Evolutionary conservation across 176 grass and related monocot species (phyloP).

Genomic region (Bothriochloa decipiens): DNA sequence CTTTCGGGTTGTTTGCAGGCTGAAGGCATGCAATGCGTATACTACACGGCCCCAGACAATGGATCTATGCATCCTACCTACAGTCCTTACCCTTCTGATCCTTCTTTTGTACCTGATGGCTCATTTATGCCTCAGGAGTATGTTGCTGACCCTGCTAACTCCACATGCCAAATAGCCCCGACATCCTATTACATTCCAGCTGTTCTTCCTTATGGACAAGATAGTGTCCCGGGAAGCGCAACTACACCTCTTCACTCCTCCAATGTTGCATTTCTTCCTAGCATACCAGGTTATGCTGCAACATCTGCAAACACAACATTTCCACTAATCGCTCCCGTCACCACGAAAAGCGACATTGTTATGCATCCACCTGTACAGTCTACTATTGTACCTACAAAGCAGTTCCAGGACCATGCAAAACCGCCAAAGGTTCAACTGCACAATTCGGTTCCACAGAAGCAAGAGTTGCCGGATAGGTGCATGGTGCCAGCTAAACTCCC

Average conservation of each 20-base stretch:
- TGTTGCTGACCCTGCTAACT: slow-evolving; percentile 51
- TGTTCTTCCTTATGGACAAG: slow-evolving; percentile 51
- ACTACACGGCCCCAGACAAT: slow-evolving; percentile 63
- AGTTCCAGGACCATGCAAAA: too few species aligned
- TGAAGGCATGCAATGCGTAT: slow-evolving; percentile 62
- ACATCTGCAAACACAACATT: too few species aligned
- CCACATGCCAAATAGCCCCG: slow-evolving; percentile 55
- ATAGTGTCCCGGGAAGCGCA: neutral
- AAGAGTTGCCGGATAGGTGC: slow-evolving; percentile 43
- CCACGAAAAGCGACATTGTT: too few species aligned
- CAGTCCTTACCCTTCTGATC: slow-evolving; percentile 55
- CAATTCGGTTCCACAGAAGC: slow-evolving; percentile 55
- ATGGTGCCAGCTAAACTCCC: slow-evolving; percentile 26
- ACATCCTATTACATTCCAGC: slow-evolving; percentile 63
- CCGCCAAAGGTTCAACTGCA: neutral
- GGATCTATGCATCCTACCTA: slow-evolving; percentile 65
- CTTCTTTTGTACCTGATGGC: slow-evolving; percentile 53
- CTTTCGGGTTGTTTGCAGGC: slow-evolving; percentile 50
- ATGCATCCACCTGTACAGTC: too few species aligned
- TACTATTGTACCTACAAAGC: too few species aligned
- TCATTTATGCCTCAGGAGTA: slow-evolving; percentile 53
- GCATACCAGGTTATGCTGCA: too few species aligned
- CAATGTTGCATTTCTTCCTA: too few species aligned
- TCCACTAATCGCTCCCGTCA: too few species aligned
- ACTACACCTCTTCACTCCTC: too few species aligned